Percentiles rank a stretch among this genome's conserved stretches.
Evolutionary conservation across 331 rosid species (phyloP).

Genomic region (Rhamnella rubrinervis): DNA sequence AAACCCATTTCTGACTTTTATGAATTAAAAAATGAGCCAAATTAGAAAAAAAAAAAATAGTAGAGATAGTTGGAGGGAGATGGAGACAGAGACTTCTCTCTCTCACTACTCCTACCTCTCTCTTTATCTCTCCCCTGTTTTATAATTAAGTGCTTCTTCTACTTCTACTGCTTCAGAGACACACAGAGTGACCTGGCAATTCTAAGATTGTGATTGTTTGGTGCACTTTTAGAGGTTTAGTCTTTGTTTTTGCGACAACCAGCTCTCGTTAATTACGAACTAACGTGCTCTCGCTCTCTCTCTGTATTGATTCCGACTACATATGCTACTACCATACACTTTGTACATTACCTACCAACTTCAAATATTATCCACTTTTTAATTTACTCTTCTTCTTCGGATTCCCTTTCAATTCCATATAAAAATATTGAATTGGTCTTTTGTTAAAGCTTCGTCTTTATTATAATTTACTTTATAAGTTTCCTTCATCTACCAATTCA

Average conservation of each 20-base stretch:
- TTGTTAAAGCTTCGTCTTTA: background rate
- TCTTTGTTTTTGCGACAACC: conserved; percentile 40
- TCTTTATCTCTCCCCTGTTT: background rate
- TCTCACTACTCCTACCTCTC: background rate
- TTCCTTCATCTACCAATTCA: too few relatives aligned
- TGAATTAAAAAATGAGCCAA: background rate
- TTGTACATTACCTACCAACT: background rate
- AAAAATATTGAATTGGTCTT: conserved; percentile 5
- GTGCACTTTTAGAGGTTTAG: conserved; percentile 28
- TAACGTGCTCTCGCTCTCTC: conserved; percentile 48
- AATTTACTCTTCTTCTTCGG: conserved; percentile 2
- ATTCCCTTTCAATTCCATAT: conserved; percentile 13
- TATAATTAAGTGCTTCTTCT: conserved; percentile 6
- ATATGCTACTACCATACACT: background rate
- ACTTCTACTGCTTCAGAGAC: background rate
- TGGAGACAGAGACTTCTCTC: conserved; percentile 10
- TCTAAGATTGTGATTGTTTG: conserved; percentile 13
- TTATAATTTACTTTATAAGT: conserved; percentile 9
- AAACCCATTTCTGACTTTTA: background rate
- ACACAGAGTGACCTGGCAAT: conserved; percentile 11
- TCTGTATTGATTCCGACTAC: conserved; percentile 6
- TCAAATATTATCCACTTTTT: background rate
- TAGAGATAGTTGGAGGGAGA: background rate
- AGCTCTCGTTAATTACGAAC: conserved; percentile 50
- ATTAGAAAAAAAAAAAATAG: too few relatives aligned